Base-by-base conservation (phyloP, 129 eudicot species). In the Escallonia rubra region DNA sequence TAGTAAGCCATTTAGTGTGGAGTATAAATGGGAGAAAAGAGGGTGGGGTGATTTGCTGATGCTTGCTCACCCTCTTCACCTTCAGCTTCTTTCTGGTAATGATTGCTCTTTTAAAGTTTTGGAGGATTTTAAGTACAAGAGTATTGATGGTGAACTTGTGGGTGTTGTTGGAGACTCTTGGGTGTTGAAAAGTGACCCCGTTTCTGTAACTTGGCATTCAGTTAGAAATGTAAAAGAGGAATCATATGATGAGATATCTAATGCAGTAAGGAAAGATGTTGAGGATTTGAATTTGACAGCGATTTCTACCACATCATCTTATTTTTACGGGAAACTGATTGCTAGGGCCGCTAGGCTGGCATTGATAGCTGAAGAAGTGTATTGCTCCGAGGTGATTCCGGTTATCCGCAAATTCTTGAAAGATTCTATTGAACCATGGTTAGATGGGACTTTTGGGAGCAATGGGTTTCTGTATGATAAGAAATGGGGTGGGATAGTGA, bases 171-270 rank as follows among this genome's bases (percentile, higher is more conserved):
- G 90, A 40, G 86, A 93, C 76, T 86, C 95, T 40, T 93, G 98
- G 98, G 74, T 72, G 6, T 66, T 93, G 90, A 85, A 70, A 65
- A 72, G 81, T 11, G 87, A 89, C 50, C 96, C 96, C 6, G 78
- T 93, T 64, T 86, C 98, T 1, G 83, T 93, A 15, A 88, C 95
- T 49, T 93, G 98, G 98, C 95, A 93, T 78, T 93, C 98, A 0
- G 79, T 86, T 55, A 80, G 68, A 61, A 92, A 96, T 40, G 76
- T 93, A 47, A 65, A 76, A 41, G 81, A 78, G 50, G 92, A 82
- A 64, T 69, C 79, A 2, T 69, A 69, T 59, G 59, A 73, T 43
- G 88, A 93, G 46, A 84, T 93, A 43, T 61, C 71, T 7, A 69
- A 63, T 55, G 90, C 96, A 14, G 83, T 93, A 42, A 70, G 56